These are phyloP conservation scores for Xylogone sp. DNA, from an alignment of 2,329 filamentous ascomycete genomes.

Conservation along the genomic window DNA sequence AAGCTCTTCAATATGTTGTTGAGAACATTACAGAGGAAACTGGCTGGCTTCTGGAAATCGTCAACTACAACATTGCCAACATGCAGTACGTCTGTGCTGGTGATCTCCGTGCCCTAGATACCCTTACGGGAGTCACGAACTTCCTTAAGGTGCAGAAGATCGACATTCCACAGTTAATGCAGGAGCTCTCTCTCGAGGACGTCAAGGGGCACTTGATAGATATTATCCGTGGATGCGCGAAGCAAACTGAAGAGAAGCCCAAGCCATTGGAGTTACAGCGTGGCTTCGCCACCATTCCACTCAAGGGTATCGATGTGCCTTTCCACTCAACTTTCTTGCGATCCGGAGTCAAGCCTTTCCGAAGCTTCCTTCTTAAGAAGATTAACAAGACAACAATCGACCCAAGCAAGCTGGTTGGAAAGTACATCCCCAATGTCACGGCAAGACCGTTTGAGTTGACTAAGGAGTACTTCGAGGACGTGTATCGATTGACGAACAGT, in stretches of 20 bases:
- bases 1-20: conserved; percentile 93
- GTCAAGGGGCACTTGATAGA: conserved; percentile 85
- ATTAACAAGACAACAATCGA: conserved; percentile 99
- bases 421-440: conserved; percentile 99
- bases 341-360: conserved; percentile 98
- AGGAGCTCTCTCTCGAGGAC: conserved; percentile 80
- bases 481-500: conserved; percentile 84
- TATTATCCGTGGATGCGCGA: conserved; percentile 85
- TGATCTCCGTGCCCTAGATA: conserved; percentile 68
- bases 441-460: conserved; percentile 92
- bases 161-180: conserved; percentile 90
- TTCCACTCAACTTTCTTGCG: conserved; percentile 99
- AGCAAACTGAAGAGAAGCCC: conserved; percentile 85
- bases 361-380: conserved; percentile 98
- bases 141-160: conserved; percentile 96
- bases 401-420: conserved; percentile 91
- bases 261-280: conserved; percentile 85
- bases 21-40: conserved; percentile 93
- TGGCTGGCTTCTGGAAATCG: conserved; percentile 94
- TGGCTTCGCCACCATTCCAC: conserved; percentile 93
- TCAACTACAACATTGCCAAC: conserved; percentile 83
- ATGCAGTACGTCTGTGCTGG: conserved; percentile 73
- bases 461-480: conserved; percentile 99
- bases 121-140: conserved; percentile 70
- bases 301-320: conserved; percentile 95